Evolutionary conservation across 768 basidiomycete species (phyloP).

Genomic region (Tephrocybe sp.): DNA sequence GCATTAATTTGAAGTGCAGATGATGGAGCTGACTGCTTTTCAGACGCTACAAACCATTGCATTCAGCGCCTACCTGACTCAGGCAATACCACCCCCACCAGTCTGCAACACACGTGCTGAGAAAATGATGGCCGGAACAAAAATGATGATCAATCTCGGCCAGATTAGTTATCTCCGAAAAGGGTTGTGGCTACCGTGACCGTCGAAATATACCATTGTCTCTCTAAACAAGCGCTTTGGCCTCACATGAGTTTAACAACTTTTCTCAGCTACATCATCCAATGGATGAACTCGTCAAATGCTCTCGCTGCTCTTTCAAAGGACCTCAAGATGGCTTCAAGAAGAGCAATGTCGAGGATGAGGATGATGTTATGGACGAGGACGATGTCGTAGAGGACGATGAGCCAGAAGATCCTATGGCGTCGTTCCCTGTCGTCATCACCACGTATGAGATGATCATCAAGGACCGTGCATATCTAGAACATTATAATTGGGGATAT

Average conservation of each 20-base stretch:
- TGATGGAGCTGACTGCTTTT: no score
- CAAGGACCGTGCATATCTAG: slow-evolving; percentile 63
- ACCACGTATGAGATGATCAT: slow-evolving; percentile 96
- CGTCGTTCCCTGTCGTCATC: slow-evolving; percentile 71
- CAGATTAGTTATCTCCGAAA: neutral
- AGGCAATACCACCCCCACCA: no score
- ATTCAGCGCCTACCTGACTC: slow-evolving; percentile 87
- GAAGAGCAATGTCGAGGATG: no score
- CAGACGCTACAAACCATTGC: slow-evolving; percentile 95
- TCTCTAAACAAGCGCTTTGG: no score
- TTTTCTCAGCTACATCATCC: neutral
- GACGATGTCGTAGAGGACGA: slow-evolving; percentile 14
- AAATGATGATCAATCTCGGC: neutral
- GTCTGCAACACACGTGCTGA: no score
- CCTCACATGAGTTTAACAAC: neutral
- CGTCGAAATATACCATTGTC: no score
- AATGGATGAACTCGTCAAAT: neutral
- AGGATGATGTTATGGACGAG: no score
- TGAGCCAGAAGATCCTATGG: slow-evolving; percentile 15
- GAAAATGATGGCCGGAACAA: no score
- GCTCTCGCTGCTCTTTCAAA: neutral
- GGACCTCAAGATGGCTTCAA: neutral
- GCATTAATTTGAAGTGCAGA: no score
- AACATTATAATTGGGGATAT: slow-evolving; percentile 77
- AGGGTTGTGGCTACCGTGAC: neutral